Evolutionary conservation across 352 stramenopile species (phyloP).

Genomic region (Globisporangium spinosum): DNA sequence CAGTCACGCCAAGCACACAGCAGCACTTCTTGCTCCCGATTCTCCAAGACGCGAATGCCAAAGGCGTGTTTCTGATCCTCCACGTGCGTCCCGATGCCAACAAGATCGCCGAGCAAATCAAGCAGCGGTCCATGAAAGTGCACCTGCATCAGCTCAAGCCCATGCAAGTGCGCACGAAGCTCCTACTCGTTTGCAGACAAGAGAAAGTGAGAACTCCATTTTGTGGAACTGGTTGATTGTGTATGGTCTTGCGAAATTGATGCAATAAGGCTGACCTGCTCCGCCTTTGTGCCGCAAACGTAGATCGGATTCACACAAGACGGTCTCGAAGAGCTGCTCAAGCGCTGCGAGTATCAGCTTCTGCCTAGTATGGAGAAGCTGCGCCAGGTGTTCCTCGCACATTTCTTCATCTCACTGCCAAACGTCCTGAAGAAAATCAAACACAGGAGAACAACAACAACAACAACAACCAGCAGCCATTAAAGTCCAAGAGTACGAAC

Average conservation of each 20-base stretch:
- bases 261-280: neutral
- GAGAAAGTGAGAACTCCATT: slow-evolving; percentile 30
- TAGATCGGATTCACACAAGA: slow-evolving; percentile 64
- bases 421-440: slow-evolving; percentile 43
- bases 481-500: neutral
- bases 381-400: slow-evolving; percentile 40
- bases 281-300: neutral
- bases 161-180: slow-evolving; percentile 44
- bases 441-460: neutral
- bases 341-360: slow-evolving; percentile 32
- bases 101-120: slow-evolving; percentile 64
- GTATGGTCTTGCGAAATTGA: neutral
- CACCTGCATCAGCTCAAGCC: slow-evolving; percentile 37
- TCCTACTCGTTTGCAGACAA: slow-evolving; percentile 47
- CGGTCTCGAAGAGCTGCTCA: slow-evolving; percentile 47
- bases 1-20: slow-evolving; percentile 54
- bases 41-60: slow-evolving; percentile 41
- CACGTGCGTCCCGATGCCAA: slow-evolving; percentile 45
- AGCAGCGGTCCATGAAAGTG: slow-evolving; percentile 31
- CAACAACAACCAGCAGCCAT: neutral
- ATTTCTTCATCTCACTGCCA: slow-evolving; percentile 52
- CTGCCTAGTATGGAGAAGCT: slow-evolving; percentile 39
- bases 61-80: slow-evolving; percentile 54
- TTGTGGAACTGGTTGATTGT: neutral
- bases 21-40: slow-evolving; percentile 62